These are phyloP conservation scores for Dactylorhiza incarnata DNA, from an alignment of 106 monocot species.

Conservation along the genomic window DNA sequence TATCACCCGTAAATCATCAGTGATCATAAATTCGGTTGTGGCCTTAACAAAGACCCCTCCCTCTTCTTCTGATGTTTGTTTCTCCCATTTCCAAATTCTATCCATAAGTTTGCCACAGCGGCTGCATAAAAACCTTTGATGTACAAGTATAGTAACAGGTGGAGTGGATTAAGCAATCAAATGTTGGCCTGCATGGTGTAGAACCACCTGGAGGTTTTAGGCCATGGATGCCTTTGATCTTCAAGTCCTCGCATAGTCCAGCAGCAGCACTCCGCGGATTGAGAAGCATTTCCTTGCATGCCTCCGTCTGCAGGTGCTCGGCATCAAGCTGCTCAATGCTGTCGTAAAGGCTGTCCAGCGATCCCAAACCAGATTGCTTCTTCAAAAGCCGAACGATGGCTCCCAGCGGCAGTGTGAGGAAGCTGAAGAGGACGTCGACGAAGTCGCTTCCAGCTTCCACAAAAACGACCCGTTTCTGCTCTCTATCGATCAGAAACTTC, in stretches of 20 bases:
- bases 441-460: slow-evolving; percentile 34
- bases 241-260: slow-evolving; percentile 9
- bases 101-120: background rate
- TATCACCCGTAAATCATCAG: slow-evolving; percentile 22
- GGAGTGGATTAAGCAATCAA: background rate
- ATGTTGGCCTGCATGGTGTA: slow-evolving; percentile 9
- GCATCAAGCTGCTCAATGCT: slow-evolving; percentile 29
- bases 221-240: slow-evolving; percentile 7
- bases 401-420: slow-evolving; percentile 47
- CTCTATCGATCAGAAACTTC: slow-evolving; percentile 29
- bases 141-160: background rate
- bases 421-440: slow-evolving; percentile 46
- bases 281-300: slow-evolving; percentile 38
- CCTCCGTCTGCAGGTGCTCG: slow-evolving; percentile 11
- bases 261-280: slow-evolving; percentile 10
- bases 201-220: background rate
- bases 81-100: background rate
- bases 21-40: background rate
- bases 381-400: slow-evolving; percentile 24
- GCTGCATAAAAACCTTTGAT: background rate
- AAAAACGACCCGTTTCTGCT: slow-evolving; percentile 28
- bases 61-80: background rate
- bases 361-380: slow-evolving; percentile 10
- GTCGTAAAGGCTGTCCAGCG: slow-evolving; percentile 23
- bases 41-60: slow-evolving; percentile 24